phyloP scores from a whole-genome alignment of 345 rosid genomes.

The Rhodamnia rubescens region DNA sequence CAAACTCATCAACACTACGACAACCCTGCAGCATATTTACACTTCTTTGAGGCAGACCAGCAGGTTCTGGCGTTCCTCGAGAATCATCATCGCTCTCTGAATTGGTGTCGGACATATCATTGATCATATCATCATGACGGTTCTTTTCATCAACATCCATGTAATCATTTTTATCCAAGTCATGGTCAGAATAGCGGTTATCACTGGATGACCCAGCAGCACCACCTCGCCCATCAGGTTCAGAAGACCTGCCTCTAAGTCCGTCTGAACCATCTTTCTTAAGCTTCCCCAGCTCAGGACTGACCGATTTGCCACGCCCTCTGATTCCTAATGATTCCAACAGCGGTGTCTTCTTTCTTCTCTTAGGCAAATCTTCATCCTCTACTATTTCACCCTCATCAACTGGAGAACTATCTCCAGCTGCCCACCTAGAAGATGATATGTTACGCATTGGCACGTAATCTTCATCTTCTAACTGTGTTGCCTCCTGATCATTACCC shows the following conservation, averaged over 20 bases:
- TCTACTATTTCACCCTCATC: constrained; percentile 87
- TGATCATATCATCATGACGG: constrained; percentile 17
- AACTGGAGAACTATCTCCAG: constrained; percentile 71
- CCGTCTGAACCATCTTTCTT: constrained; percentile 49
- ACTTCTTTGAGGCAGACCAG: constrained; percentile 59
- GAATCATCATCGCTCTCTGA: constrained; percentile 42
- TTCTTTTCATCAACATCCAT: constrained; percentile 63
- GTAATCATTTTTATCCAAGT: constrained; percentile 44
- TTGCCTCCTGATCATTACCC: constrained; percentile 28
- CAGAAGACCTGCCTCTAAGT: constrained; percentile 43
- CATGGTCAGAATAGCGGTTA: constrained; percentile 38
- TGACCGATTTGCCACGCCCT: constrained; percentile 28
- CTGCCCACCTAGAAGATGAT: constrained; percentile 96
- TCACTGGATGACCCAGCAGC: constrained; percentile 41
- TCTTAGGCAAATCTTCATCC: constrained; percentile 46
- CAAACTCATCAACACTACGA: constrained; percentile 97
- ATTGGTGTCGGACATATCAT: constrained; percentile 31
- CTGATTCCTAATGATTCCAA: constrained; percentile 28
- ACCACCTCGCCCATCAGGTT: constrained; percentile 45
- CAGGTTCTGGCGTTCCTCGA: constrained; percentile 43
- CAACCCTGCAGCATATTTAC: constrained; percentile 95
- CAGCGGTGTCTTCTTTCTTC: constrained; percentile 43
- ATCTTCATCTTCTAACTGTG: constrained; percentile 54
- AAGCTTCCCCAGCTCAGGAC: constrained; percentile 52
- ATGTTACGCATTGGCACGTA: constrained; percentile 71